phyloP scores from a whole-genome alignment of 208 protist genomes.

The Crithidia mellificae region DNA sequence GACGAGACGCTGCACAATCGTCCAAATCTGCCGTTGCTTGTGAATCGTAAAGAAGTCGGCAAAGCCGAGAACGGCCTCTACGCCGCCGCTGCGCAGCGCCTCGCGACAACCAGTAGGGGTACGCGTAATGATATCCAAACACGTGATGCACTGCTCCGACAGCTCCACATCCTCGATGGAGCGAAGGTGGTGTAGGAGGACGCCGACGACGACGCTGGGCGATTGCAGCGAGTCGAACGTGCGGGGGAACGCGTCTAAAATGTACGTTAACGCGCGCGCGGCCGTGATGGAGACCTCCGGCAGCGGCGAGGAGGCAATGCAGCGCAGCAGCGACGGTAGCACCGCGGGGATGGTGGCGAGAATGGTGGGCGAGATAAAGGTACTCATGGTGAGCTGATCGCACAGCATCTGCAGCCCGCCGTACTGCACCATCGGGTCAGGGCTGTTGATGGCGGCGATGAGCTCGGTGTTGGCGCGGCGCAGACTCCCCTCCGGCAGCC shows the following conservation, averaged over 20 bases:
- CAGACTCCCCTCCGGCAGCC: constrained; percentile 25
- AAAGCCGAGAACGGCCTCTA: constrained; percentile 85
- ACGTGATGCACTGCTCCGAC: constrained; percentile 92
- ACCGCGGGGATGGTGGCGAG: constrained; percentile 64
- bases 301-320: constrained; percentile 80
- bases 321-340: constrained; percentile 66
- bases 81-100: constrained; percentile 71
- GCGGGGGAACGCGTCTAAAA: constrained; percentile 87
- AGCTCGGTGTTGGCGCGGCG: constrained; percentile 33
- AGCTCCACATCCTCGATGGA: constrained; percentile 95
- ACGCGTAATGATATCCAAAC: constrained; percentile 90
- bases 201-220: constrained; percentile 42
- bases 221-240: constrained; percentile 63
- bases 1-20: constrained; percentile 72
- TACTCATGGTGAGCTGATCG: constrained; percentile 91
- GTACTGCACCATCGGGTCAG: constrained; percentile 58
- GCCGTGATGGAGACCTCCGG: constrained; percentile 90
- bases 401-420: constrained; percentile 79
- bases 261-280: constrained; percentile 85
- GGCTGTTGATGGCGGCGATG: constrained; percentile 50
- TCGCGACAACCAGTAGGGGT: constrained; percentile 30
- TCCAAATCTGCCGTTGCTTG: constrained; percentile 89
- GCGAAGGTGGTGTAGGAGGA: constrained; percentile 81
- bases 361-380: constrained; percentile 66
- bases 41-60: constrained; percentile 94